phyloP scores from a whole-genome alignment of 768 basidiomycete species.

The Boletus pseudo-olivaceus region DNA sequence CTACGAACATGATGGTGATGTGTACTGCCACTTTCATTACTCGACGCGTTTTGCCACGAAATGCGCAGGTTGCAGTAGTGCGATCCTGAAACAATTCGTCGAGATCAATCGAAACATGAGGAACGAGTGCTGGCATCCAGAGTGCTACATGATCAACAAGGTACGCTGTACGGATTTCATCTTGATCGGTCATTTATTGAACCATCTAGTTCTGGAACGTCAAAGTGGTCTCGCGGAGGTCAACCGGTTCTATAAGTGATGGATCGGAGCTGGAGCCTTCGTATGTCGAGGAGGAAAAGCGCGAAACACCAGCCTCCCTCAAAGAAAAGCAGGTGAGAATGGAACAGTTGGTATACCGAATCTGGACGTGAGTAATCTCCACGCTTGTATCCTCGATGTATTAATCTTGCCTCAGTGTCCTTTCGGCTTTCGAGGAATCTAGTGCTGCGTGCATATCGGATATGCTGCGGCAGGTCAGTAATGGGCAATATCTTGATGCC shows the following conservation, averaged over 20 bases:
- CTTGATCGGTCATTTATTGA: slow-evolving; percentile 9
- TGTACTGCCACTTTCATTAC: slow-evolving; percentile 99
- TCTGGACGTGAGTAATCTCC: slow-evolving; percentile 82
- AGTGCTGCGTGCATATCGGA: slow-evolving; percentile 98
- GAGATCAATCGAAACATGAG: slow-evolving; percentile 98
- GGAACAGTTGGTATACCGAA: slow-evolving; percentile 97
- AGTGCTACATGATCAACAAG: slow-evolving; percentile 99
- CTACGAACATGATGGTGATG: slow-evolving; percentile 97
- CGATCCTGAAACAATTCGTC: slow-evolving; percentile 98
- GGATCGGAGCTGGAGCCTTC: slow-evolving; percentile 52
- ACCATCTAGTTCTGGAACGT: slow-evolving; percentile 93
- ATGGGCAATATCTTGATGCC: slow-evolving; percentile 92
- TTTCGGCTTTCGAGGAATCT: slow-evolving; percentile 98
- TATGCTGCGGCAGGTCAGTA: slow-evolving; percentile 97
- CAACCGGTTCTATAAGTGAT: slow-evolving; percentile 54
- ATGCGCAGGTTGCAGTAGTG: slow-evolving; percentile 95
- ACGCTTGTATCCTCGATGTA: not conserved
- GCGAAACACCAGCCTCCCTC: slow-evolving; percentile 72
- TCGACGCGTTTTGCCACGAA: slow-evolving; percentile 98
- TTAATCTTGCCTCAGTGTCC: slow-evolving; percentile 50
- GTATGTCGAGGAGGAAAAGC: slow-evolving; percentile 74
- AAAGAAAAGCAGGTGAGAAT: slow-evolving; percentile 89
- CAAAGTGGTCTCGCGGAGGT: slow-evolving; percentile 77
- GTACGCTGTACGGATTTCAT: slow-evolving; percentile 40
- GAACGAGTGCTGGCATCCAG: slow-evolving; percentile 99